Conservation (phyloP, 2,329 filamentous ascomycete species). For the Ophiocordyceps sinensis region DNA sequence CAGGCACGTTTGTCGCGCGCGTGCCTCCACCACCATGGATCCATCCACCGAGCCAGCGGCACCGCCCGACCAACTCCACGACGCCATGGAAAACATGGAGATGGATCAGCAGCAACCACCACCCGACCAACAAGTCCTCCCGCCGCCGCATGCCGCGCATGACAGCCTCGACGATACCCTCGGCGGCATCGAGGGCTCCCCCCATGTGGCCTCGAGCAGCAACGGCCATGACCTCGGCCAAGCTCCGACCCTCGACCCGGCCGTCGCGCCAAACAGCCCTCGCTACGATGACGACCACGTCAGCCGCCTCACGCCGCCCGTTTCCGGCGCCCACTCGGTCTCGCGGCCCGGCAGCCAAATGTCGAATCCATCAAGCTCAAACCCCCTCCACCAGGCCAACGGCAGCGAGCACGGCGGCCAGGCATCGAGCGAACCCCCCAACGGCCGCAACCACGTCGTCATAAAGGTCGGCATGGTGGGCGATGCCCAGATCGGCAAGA, state of each 20-base stretch:
- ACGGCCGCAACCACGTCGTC: conserved; percentile 61
- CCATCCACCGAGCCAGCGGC: conserved; percentile 23
- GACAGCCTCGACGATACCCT: conserved; percentile 34
- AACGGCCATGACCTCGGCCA: conserved; percentile 27
- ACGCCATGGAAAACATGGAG: conserved; percentile 36
- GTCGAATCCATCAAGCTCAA: conserved; percentile 21
- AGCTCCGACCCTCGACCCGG: conserved; percentile 35
- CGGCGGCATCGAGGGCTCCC: conserved; percentile 32
- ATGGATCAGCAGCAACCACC: conserved; percentile 9
- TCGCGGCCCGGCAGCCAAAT: conserved; percentile 42
- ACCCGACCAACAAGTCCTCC: neutral
- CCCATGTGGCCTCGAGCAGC: conserved; percentile 22
- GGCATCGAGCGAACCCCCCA: conserved; percentile 21
- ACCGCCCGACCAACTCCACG: conserved; percentile 7
- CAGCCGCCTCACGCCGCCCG: conserved; percentile 30
- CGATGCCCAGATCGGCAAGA: conserved; percentile 98
- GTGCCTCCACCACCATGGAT: conserved; percentile 31
- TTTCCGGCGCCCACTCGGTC: conserved; percentile 27
- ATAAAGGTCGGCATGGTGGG: conserved; percentile 99
- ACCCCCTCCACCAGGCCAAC: conserved; percentile 18
- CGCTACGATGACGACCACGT: conserved; percentile 28
- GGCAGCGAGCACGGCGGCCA: conserved; percentile 22
- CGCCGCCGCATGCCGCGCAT: conserved; percentile 7
- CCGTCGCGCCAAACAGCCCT: conserved; percentile 16
- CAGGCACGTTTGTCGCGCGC: neutral